phyloP scores from a whole-genome alignment of 2,329 filamentous ascomycete genomes.

The Arthrobotrys musiformis region DNA sequence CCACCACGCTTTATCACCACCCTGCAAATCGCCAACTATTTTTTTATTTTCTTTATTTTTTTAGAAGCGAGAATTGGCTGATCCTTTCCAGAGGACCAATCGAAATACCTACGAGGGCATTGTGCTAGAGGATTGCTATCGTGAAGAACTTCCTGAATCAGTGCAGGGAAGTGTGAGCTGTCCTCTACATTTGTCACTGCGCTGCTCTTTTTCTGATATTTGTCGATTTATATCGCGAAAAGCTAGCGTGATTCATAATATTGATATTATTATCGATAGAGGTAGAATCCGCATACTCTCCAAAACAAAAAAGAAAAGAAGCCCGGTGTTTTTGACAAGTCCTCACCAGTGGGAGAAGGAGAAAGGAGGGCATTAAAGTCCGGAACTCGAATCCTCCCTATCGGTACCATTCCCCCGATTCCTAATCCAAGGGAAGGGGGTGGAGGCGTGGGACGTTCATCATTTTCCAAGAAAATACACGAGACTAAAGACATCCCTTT shows the following conservation, averaged over 20 bases:
- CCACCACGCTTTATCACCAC: background rate
- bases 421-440: background rate
- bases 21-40: background rate
- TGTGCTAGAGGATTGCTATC: background rate
- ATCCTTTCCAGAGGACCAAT: background rate
- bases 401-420: background rate
- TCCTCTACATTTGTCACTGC: background rate
- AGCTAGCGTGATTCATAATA: background rate
- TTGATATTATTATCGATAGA: constrained; percentile 3
- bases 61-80: background rate
- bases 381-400: background rate
- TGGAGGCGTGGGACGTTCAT: background rate
- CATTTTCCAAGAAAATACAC: constrained; percentile 7
- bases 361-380: background rate
- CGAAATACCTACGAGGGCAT: too few relatives aligned
- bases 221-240: background rate
- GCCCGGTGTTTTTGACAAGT: too few relatives aligned
- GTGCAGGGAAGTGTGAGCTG: background rate
- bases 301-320: background rate
- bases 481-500: background rate
- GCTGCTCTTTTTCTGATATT: background rate
- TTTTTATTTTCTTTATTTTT: background rate
- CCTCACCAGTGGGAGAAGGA: too few relatives aligned
- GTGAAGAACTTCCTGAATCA: background rate
- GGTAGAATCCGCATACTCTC: background rate